Conservation (phyloP, 2,329 filamentous ascomycete species). For the Diplodia corticola region DNA sequence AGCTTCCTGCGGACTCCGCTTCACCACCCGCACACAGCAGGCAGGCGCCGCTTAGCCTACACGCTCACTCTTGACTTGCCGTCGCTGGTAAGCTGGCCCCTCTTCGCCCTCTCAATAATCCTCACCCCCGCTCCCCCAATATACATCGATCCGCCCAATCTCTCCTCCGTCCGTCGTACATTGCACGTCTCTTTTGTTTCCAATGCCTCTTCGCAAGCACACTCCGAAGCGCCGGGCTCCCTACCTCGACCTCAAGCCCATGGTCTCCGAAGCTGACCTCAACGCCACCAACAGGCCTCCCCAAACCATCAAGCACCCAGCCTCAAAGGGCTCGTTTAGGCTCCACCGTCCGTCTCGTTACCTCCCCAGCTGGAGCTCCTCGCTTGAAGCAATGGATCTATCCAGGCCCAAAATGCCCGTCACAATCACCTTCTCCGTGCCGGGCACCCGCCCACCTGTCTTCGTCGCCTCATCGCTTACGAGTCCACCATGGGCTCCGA, state of each 20-base stretch:
- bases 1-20: background rate
- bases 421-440: conserved; percentile 62
- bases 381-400: conserved; percentile 14
- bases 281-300: conserved; percentile 8
- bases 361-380: background rate
- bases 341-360: conserved; percentile 21
- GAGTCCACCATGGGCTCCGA: conserved; percentile 64
- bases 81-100: background rate
- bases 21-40: background rate
- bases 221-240: background rate
- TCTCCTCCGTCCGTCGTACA: background rate
- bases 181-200: background rate
- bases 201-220: conserved; percentile 15
- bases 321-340: conserved; percentile 12
- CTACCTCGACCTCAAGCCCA: conserved; percentile 16
- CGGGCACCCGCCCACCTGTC: conserved; percentile 64
- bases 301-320: conserved; percentile 3
- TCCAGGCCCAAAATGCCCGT: conserved; percentile 34
- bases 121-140: background rate
- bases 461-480: conserved; percentile 71
- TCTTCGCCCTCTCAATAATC: background rate
- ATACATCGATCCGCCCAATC: conserved; percentile 2
- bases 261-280: conserved; percentile 22
- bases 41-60: background rate
- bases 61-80: background rate